These are phyloP conservation scores for Conticribra guillardii DNA, from an alignment of 108 stramenopile species.

Conservation along the genomic window DNA sequence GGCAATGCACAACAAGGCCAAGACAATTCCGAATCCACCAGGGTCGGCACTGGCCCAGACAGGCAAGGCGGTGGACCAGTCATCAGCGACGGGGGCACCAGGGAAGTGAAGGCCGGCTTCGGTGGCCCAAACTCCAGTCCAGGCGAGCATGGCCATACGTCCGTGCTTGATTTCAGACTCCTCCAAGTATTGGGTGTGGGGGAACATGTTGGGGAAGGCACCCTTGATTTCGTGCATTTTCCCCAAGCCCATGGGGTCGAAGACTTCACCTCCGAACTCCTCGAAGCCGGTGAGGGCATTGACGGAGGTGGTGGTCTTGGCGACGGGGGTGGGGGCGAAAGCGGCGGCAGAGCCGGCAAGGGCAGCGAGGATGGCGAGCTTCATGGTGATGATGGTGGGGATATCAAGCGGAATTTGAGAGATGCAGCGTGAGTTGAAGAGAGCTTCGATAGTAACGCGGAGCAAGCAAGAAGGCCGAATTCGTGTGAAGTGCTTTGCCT, in stretches of 20 bases:
- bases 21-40: slow-evolving; percentile 71
- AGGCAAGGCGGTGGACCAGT: slow-evolving; percentile 87
- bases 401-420: slow-evolving; percentile 13
- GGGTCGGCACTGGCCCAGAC: slow-evolving; percentile 83
- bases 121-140: slow-evolving; percentile 91
- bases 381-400: slow-evolving; percentile 39
- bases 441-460: no score
- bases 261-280: slow-evolving; percentile 36
- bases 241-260: slow-evolving; percentile 52
- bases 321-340: slow-evolving; percentile 49
- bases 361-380: slow-evolving; percentile 51
- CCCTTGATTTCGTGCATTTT: slow-evolving; percentile 58
- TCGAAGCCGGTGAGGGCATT: slow-evolving; percentile 41
- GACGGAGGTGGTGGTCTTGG: slow-evolving; percentile 37
- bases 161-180: slow-evolving; percentile 95
- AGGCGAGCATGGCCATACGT: slow-evolving; percentile 90
- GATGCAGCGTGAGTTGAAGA: slow-evolving; percentile 2
- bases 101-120: slow-evolving; percentile 89
- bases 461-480: background rate
- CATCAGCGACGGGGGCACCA: slow-evolving; percentile 77
- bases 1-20: slow-evolving; percentile 75
- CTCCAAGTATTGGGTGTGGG: slow-evolving; percentile 81
- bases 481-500: background rate
- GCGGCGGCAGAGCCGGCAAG: slow-evolving; percentile 53
- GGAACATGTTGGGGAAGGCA: slow-evolving; percentile 93